phyloP scores from a whole-genome alignment of 2,329 filamentous ascomycete genomes.

The Diaporthe sp. region DNA sequence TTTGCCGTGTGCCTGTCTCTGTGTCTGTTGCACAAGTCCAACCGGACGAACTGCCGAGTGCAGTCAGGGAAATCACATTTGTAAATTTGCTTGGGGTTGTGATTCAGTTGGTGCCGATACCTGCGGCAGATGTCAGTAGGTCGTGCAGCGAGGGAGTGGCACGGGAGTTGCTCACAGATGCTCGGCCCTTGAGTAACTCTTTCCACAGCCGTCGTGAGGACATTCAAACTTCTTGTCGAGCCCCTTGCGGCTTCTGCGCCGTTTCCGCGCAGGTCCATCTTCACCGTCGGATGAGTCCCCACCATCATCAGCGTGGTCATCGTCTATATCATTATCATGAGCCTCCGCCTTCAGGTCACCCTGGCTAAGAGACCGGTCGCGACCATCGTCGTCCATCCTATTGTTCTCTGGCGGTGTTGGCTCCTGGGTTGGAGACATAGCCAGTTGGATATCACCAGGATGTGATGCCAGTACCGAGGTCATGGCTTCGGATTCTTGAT shows the following conservation, averaged over 20 bases:
- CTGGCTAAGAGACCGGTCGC: constrained; percentile 57
- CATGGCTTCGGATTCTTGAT: constrained; percentile 52
- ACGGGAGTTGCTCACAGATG: constrained; percentile 77
- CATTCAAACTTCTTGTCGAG: constrained; percentile 88
- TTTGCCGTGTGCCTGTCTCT: constrained; percentile 85
- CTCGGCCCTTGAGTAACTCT: constrained; percentile 96
- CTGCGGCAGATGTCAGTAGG: constrained; percentile 55
- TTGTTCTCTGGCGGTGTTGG: constrained; percentile 55
- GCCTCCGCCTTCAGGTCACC: constrained; percentile 58
- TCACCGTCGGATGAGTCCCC: constrained; percentile 63
- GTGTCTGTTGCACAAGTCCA: constrained; percentile 90
- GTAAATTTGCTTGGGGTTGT: constrained; percentile 95
- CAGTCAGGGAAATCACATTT: constrained; percentile 94
- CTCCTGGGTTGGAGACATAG: constrained; percentile 60
- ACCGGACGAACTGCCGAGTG: constrained; percentile 89
- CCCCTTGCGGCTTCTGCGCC: constrained; percentile 81
- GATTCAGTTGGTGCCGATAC: constrained; percentile 94
- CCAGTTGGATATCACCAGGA: constrained; percentile 55
- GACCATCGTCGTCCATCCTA: constrained; percentile 57
- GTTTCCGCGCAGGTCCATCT: constrained; percentile 69
- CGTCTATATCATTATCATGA: constrained; percentile 53
- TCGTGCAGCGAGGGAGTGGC: not conserved
- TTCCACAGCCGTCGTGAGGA: constrained; percentile 87
- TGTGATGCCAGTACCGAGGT: constrained; percentile 58
- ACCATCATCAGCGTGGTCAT: constrained; percentile 53